phyloP scores from a whole-genome alignment of 768 basidiomycete species.

The Tulasnella sp. region DNA sequence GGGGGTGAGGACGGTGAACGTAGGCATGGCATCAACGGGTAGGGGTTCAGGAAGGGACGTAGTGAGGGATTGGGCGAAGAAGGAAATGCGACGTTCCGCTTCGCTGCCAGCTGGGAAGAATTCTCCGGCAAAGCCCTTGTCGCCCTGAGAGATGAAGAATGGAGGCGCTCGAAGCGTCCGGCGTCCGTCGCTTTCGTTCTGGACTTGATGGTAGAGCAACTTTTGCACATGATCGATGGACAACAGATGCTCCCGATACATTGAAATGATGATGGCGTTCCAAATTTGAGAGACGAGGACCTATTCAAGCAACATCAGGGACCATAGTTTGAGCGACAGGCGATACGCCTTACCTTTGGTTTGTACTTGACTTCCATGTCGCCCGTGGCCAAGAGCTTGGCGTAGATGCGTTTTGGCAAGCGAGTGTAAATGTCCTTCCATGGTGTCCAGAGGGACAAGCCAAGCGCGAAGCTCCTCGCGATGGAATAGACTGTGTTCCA shows the following conservation, averaged over 20 bases:
- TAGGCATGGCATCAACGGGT: conserved; percentile 99
- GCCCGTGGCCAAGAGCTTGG: conserved; percentile 88
- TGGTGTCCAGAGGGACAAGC: conserved; percentile 97
- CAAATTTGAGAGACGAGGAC: conserved; percentile 98
- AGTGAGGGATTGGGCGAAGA: conserved; percentile 97
- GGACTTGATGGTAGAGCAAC: conserved; percentile 95
- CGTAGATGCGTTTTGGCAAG: conserved; percentile 94
- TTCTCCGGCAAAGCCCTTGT: conserved; percentile 79
- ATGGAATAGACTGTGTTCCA: conserved; percentile 97
- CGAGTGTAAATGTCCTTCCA: conserved; percentile 98
- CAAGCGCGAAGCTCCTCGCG: conserved; percentile 83
- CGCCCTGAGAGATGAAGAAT: conserved; percentile 96
- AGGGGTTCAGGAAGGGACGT: conserved; percentile 92
- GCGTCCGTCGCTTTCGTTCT: conserved; percentile 84
- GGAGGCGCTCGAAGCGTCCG: conserved; percentile 92
- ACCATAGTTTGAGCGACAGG: not conserved
- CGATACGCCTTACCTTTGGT: conserved; percentile 74
- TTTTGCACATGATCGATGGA: conserved; percentile 99
- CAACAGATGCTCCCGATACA: conserved; percentile 98
- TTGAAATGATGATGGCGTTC: conserved; percentile 99
- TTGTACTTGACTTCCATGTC: conserved; percentile 99
- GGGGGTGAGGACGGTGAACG: conserved; percentile 96
- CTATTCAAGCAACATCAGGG: conserved; percentile 46
- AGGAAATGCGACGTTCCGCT: conserved; percentile 96
- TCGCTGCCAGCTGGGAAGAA: conserved; percentile 97